phyloP scores from a whole-genome alignment of 176 grass and related monocot genomes.

The Carex myosuroides region DNA sequence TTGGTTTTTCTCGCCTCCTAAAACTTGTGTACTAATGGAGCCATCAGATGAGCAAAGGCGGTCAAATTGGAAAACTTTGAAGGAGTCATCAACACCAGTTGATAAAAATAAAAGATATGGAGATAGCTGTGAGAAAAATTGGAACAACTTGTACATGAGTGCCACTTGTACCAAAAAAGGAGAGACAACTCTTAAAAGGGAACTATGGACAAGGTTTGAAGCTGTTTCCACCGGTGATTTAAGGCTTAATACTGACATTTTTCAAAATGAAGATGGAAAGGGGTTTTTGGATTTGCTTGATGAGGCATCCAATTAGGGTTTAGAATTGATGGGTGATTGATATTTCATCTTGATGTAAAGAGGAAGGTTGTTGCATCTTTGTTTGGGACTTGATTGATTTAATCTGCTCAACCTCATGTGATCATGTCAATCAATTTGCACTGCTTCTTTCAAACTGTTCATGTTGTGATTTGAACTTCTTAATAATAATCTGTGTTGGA shows the following conservation, averaged over 20 bases:
- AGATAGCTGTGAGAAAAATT: slow-evolving; percentile 24
- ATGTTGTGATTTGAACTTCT: background rate
- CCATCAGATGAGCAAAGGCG: slow-evolving; percentile 26
- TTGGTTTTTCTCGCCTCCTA: slow-evolving; percentile 87
- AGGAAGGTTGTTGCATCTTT: background rate
- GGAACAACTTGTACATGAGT: slow-evolving; percentile 63
- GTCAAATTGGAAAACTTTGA: background rate
- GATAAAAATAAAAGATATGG: slow-evolving; percentile 39
- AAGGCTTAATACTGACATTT: slow-evolving; percentile 44
- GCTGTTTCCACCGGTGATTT: slow-evolving; percentile 46
- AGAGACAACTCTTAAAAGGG: slow-evolving; percentile 83
- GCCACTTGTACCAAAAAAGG: slow-evolving; percentile 52
- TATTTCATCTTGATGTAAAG: background rate
- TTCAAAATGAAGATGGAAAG: slow-evolving; percentile 36
- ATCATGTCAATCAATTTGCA: background rate
- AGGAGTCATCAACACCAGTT: slow-evolving; percentile 24
- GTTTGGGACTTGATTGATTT: background rate
- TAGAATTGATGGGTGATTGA: background rate
- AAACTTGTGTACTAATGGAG: slow-evolving; percentile 62
- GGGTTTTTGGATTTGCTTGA: slow-evolving; percentile 87
- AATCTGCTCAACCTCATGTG: background rate
- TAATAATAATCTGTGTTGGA: background rate
- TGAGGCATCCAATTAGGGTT: slow-evolving; percentile 41
- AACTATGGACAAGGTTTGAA: slow-evolving; percentile 86
- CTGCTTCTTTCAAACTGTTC: background rate